Conservation (phyloP, 495 filamentous ascomycete species). For the Tirmania nivea region DNA sequence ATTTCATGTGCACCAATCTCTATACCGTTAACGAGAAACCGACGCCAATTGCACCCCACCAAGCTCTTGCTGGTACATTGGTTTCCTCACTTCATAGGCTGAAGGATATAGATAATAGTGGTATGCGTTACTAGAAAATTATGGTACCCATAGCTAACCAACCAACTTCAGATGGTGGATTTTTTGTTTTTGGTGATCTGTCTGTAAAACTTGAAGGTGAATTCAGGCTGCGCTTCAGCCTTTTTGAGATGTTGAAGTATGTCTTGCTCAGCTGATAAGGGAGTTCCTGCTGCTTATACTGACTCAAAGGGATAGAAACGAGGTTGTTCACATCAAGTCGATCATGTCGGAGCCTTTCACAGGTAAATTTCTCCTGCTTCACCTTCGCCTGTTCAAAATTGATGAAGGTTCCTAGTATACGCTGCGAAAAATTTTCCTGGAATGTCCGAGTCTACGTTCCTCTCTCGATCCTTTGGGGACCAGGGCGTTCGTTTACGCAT, state of each 20-base stretch:
- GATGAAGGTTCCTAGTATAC: constrained; percentile 30
- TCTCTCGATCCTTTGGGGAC: constrained; percentile 84
- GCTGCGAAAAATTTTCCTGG: constrained; percentile 65
- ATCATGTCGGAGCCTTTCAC: constrained; percentile 54
- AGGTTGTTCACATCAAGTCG: constrained; percentile 45
- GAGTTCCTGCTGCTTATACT: constrained; percentile 30
- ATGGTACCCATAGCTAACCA: constrained; percentile 3
- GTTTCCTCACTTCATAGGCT: constrained; percentile 83
- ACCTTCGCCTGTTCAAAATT: not conserved
- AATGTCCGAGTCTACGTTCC: constrained; percentile 72
- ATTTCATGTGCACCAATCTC: constrained; percentile 57
- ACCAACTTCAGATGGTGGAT: constrained; percentile 49
- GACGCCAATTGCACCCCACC: constrained; percentile 24
- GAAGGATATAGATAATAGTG: constrained; percentile 73
- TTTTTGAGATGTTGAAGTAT: constrained; percentile 66
- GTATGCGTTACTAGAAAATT: constrained; percentile 23
- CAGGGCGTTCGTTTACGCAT: constrained; percentile 80
- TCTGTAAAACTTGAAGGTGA: constrained; percentile 64
- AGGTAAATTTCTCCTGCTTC: constrained; percentile 25
- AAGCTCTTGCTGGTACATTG: constrained; percentile 52
- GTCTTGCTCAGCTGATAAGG: constrained; percentile 28
- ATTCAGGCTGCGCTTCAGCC: constrained; percentile 60
- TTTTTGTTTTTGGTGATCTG: constrained; percentile 92
- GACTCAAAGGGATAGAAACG: constrained; percentile 22
- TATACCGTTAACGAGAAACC: constrained; percentile 40